A percentile compares a stretch with the other conserved stretches of the same genome.
Conservation (phyloP, 495 filamentous ascomycete species). For the Podospora anserina region DNA sequence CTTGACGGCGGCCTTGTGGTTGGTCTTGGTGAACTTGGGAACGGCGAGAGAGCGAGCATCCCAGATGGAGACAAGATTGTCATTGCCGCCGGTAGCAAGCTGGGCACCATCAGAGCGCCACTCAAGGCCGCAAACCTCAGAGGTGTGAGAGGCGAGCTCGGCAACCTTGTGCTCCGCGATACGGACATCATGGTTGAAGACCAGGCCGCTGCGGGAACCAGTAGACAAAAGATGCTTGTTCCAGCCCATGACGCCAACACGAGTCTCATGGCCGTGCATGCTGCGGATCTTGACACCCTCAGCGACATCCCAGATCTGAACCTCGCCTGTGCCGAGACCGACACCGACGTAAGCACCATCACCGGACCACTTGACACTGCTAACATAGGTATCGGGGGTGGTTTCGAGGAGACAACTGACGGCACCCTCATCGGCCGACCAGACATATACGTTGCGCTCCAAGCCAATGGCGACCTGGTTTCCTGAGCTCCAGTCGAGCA, state of each 20-base stretch:
- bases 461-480: constrained; percentile 98
- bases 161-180: constrained; percentile 97
- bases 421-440: constrained; percentile 92
- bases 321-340: constrained; percentile 89
- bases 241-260: constrained; percentile 98
- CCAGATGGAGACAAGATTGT: constrained; percentile 99
- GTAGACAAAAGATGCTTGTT: constrained; percentile 96
- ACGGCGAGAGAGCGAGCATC: constrained; percentile 87
- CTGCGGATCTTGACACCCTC: constrained; percentile 92
- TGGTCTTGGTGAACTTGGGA: constrained; percentile 98
- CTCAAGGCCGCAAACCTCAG: constrained; percentile 95
- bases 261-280: constrained; percentile 96
- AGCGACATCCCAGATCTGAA: constrained; percentile 99
- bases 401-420: constrained; percentile 86
- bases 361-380: constrained; percentile 97
- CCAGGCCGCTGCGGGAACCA: constrained; percentile 88
- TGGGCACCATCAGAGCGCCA: constrained; percentile 96
- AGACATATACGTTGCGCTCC: constrained; percentile 95
- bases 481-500: constrained; percentile 93
- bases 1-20: constrained; percentile 98
- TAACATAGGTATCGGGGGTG: constrained; percentile 86
- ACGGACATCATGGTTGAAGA: constrained; percentile 98
- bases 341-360: constrained; percentile 96
- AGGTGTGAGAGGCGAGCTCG: constrained; percentile 92
- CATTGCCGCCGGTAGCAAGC: constrained; percentile 94